Conservation (phyloP, 805 yeast genomes). For the Priceomyces medius region DNA sequence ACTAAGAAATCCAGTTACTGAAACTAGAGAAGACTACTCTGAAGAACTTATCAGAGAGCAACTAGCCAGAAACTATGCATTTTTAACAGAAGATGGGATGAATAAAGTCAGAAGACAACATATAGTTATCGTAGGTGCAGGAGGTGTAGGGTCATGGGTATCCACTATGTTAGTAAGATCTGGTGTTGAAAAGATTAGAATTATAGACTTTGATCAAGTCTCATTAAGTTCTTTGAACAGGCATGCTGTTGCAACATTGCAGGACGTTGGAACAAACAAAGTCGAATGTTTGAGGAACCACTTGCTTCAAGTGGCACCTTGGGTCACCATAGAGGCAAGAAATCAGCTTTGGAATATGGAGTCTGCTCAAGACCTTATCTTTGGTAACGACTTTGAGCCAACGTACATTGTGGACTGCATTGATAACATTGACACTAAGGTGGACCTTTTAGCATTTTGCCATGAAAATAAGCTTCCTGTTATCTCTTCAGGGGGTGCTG, state of each 20-base stretch:
- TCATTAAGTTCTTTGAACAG: constrained; percentile 87
- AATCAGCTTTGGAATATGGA: constrained; percentile 76
- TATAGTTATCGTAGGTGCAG: constrained; percentile 86
- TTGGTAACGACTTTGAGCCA: constrained; percentile 52
- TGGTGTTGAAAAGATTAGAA: constrained; percentile 75
- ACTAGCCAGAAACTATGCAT: constrained; percentile 89
- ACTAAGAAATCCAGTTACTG: constrained; percentile 1
- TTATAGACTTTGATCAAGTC: constrained; percentile 96
- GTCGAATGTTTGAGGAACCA: constrained; percentile 77
- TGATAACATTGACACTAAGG: constrained; percentile 96
- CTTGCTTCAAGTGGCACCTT: constrained; percentile 80
- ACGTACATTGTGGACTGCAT: constrained; percentile 90
- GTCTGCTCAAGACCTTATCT: constrained; percentile 59
- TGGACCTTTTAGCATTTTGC: constrained; percentile 79
- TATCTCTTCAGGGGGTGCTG: constrained; percentile 95
- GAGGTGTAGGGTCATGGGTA: constrained; percentile 99
- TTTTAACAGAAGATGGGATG: constrained; percentile 85
- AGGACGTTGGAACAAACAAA: constrained; percentile 90
- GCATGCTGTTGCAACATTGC: constrained; percentile 89
- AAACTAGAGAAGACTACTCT: constrained; percentile 24
- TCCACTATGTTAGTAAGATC: constrained; percentile 88
- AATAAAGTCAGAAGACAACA: constrained; percentile 64
- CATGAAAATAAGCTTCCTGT: constrained; percentile 60
- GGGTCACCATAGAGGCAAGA: constrained; percentile 78
- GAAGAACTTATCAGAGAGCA: constrained; percentile 86